Evolutionary conservation across 78 protist species (phyloP), one percentile per base, ranked within the genome.

Genomic region (Dictyostelium intermedium): DNA sequence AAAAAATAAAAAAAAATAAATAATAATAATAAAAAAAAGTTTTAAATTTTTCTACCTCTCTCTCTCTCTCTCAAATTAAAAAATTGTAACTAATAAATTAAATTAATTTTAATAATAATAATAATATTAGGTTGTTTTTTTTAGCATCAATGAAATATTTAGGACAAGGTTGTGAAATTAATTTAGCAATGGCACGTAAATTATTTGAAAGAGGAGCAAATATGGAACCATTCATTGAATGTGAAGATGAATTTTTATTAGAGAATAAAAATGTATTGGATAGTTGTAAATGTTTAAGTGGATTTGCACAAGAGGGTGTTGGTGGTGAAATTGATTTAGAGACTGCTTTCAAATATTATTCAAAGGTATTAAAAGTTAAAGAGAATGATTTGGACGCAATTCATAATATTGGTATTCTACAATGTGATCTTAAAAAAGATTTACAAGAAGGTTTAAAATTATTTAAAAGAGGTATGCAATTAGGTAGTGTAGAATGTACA

Each of bases 131-230:
- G 79, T 72, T 32, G 34, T 30, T 72, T 72, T 72, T 72, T 72
- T 72, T 34, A 34, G 79, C 79, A 72, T 72, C 79, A 72, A 72
- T 72, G 37, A 72, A 72, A 72, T 72, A 72, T 72, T 72, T 72
- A 72, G 79, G 79, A 30, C n/a, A 72, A 18, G 45, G 45, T 72
- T 72, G 79, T 34, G 79, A 72, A 0, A n/a, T 30, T 30, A 72
- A 72, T 72, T 72, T 72, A 72, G 25, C 39, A 72, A 72, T 72
- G 79, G 37, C 79, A 34, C 35, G 79, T 30, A 72, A 72, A 34
- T 72, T 72, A 72, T 72, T 72, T 34, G 79, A 72, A 72, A 72
- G 45, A 72, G 79, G 41, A 14, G 37, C 79, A 72, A 34, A 72
- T 32, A 72, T 72, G 79, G 79, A 72, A 34, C 23, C 43, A 34